Conservation (phyloP, 768 basidiomycete genomes). For the Amanita jacksonii region DNA sequence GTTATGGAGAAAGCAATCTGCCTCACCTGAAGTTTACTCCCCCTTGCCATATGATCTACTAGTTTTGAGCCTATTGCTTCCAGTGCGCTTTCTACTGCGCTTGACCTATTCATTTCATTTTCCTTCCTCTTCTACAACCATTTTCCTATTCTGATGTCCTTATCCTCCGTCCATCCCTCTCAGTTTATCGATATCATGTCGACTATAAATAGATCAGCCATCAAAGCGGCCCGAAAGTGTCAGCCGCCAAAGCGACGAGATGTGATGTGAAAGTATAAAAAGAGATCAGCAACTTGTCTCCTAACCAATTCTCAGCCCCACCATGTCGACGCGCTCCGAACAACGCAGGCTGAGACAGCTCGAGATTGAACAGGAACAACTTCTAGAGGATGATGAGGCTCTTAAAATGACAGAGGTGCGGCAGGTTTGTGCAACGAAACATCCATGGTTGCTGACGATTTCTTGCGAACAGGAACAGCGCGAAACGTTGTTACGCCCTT, state of each 20-base stretch:
- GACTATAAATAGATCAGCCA: too few species aligned
- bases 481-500: conserved; percentile 30
- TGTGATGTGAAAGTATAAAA: too few species aligned
- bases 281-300: background rate
- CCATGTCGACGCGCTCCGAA: conserved; percentile 26
- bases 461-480: conserved; percentile 27
- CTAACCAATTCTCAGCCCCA: background rate
- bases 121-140: background rate
- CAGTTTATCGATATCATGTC: too few species aligned
- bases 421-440: conserved; percentile 5
- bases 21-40: too few species aligned
- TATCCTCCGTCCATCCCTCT: background rate
- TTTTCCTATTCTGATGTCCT: conserved; percentile 2
- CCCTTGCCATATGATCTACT: background rate
- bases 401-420: conserved; percentile 52
- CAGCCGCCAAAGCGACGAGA: too few species aligned
- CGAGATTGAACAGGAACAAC: conserved; percentile 44
- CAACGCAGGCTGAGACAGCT: conserved; percentile 36
- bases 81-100: background rate
- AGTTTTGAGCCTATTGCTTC: background rate
- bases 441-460: conserved; percentile 4
- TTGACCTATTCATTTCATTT: background rate
- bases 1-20: too few species aligned
- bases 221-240: too few species aligned
- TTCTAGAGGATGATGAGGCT: conserved; percentile 43